Evolutionary conservation across 1,139 yeast species (phyloP).

Genomic region (Magnusiomyces tetraspermus): DNA sequence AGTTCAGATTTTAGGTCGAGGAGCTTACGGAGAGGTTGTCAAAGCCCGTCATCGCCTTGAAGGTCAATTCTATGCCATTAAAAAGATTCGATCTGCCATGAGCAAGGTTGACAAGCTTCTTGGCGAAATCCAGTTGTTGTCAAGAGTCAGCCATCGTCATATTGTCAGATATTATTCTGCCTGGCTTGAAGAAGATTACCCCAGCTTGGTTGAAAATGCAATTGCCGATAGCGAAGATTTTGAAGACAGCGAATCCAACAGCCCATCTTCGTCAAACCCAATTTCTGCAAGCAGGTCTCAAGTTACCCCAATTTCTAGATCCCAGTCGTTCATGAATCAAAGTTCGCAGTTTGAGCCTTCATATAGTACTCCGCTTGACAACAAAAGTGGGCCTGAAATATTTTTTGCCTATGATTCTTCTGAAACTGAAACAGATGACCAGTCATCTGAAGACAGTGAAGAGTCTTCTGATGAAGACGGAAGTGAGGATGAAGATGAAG

Average conservation of each 20-base stretch:
- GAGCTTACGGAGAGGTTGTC: conserved; percentile 96
- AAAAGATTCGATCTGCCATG: conserved; percentile 77
- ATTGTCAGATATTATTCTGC: conserved; percentile 95
- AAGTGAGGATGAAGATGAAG: conserved; percentile 12
- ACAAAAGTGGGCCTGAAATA: conserved; percentile 24
- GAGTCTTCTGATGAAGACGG: not conserved
- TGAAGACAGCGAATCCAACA: conserved; percentile 12
- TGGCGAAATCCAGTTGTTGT: conserved; percentile 84
- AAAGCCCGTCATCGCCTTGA: conserved; percentile 88
- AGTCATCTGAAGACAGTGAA: not conserved
- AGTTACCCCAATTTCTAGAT: not conserved
- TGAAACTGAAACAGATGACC: conserved; percentile 15
- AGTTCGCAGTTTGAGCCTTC: not conserved
- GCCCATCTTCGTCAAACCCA: not conserved
- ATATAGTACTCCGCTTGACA: conserved; percentile 4
- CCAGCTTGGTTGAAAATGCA: conserved; percentile 25
- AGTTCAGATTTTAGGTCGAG: conserved; percentile 82
- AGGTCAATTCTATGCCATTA: conserved; percentile 90
- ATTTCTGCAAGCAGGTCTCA: not conserved
- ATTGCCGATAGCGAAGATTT: conserved; percentile 20
- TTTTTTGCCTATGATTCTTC: conserved; percentile 25
- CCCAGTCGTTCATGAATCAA: not conserved
- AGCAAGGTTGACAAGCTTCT: conserved; percentile 70
- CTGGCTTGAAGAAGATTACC: conserved; percentile 73
- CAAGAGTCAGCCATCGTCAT: conserved; percentile 86